phyloP scores from a whole-genome alignment of 2,329 filamentous ascomycete species.

The Balansia obtecta region DNA sequence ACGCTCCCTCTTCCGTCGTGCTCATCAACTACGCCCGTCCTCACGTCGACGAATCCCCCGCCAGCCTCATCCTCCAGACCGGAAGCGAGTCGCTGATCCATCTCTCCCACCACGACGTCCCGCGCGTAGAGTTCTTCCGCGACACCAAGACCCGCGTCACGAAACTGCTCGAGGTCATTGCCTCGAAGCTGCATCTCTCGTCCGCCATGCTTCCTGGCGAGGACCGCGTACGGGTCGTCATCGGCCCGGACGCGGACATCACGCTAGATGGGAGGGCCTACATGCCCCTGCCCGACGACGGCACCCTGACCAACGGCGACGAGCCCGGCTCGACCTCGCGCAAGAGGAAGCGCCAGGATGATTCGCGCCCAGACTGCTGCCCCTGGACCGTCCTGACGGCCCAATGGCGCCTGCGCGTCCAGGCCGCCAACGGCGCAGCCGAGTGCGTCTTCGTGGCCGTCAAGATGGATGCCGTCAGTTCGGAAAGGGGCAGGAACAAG shows the following conservation, averaged over 20 bases:
- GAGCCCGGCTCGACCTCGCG: conserved; percentile 21
- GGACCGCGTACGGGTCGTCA: conserved; percentile 51
- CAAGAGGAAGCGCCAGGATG: conserved; percentile 32
- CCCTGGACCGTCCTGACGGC: conserved; percentile 55
- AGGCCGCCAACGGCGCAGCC: conserved; percentile 35
- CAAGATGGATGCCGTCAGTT: conserved; percentile 60
- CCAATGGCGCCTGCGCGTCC: conserved; percentile 61
- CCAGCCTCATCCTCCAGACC: conserved; percentile 72
- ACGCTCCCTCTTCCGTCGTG: conserved; percentile 11
- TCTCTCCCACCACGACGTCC: conserved; percentile 19
- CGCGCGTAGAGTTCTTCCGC: conserved; percentile 60
- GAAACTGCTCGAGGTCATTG: conserved; percentile 67
- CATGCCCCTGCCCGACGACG: too few species aligned
- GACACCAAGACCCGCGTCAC: conserved; percentile 58
- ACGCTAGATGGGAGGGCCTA: conserved; percentile 45
- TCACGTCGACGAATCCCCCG: conserved; percentile 62
- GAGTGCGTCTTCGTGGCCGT: conserved; percentile 67
- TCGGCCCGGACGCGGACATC: conserved; percentile 49
- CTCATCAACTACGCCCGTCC: conserved; percentile 75
- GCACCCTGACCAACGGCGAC: conserved; percentile 15
- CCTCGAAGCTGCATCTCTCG: conserved; percentile 63
- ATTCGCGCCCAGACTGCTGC: conserved; percentile 19
- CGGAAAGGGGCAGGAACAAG: conserved; percentile 54
- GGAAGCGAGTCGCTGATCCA: conserved; percentile 54
- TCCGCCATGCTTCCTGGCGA: conserved; percentile 50